These are phyloP conservation scores for Taphrina populina DNA, from an alignment of 1,139 yeast species.

Conservation along the genomic window DNA sequence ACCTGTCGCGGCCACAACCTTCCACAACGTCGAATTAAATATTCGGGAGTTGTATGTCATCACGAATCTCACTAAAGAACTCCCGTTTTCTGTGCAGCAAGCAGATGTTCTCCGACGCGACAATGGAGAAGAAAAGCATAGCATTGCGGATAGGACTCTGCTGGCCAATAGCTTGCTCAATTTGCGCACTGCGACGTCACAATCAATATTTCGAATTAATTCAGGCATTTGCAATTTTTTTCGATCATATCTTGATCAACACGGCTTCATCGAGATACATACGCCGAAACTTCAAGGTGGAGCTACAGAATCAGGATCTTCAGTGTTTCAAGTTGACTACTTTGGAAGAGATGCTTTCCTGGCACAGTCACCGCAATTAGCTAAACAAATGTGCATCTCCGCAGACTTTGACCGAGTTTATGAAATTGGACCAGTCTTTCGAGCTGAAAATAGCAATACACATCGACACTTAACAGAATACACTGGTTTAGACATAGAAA, in stretches of 20 bases:
- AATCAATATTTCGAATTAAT: constrained; percentile 92
- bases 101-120: constrained; percentile 93
- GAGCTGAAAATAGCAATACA: constrained; percentile 98
- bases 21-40: constrained; percentile 83
- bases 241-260: constrained; percentile 73
- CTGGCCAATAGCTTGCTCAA: constrained; percentile 93
- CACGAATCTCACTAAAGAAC: constrained; percentile 84
- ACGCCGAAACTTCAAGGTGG: constrained; percentile 94
- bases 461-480: constrained; percentile 99
- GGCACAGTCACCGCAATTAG: constrained; percentile 97
- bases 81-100: constrained; percentile 93
- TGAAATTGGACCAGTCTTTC: constrained; percentile 95
- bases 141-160: constrained; percentile 65
- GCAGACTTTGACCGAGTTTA: constrained; percentile 95
- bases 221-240: constrained; percentile 84
- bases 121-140: constrained; percentile 46
- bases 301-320: constrained; percentile 96
- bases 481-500: constrained; percentile 93
- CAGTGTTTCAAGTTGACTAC: constrained; percentile 87
- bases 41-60: constrained; percentile 70
- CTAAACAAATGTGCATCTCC: constrained; percentile 96
- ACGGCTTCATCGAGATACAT: constrained; percentile 83
- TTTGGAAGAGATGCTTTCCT: constrained; percentile 88
- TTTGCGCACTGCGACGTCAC: constrained; percentile 93
- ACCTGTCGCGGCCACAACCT: constrained; percentile 82